These are phyloP conservation scores for Colletotrichum truncatum DNA, from an alignment of 2,329 filamentous ascomycete genomes.

Conservation along the genomic window DNA sequence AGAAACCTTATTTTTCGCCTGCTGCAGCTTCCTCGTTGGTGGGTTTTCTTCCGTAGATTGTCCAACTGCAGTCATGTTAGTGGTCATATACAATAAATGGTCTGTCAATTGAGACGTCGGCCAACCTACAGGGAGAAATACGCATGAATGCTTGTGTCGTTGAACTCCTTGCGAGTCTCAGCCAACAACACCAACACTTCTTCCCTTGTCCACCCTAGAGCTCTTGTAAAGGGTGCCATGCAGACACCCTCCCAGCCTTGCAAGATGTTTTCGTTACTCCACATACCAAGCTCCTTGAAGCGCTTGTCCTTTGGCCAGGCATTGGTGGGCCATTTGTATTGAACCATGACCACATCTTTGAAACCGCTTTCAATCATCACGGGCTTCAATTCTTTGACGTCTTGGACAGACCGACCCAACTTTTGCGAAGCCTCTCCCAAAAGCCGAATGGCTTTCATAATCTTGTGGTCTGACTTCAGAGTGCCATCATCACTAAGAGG, in stretches of 20 bases:
- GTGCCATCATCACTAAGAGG: conserved; percentile 31
- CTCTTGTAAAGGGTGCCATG: background rate
- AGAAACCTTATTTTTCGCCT: background rate
- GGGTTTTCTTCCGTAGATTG: background rate
- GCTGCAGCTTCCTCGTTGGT: no score
- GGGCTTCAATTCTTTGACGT: background rate
- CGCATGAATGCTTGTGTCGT: background rate
- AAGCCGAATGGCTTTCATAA: conserved; percentile 36
- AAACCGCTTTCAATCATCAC: background rate
- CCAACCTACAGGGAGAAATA: background rate
- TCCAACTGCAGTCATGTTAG: background rate
- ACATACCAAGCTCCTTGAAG: background rate
- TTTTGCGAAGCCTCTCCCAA: conserved; percentile 25
- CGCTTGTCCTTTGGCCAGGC: background rate
- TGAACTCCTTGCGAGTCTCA: background rate
- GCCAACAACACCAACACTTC: background rate
- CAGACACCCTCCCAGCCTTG: background rate
- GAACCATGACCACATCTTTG: background rate
- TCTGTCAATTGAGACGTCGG: no score
- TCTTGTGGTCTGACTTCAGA: conserved; percentile 35
- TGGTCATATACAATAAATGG: no score
- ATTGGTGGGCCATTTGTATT: conserved; percentile 5
- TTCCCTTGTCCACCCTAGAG: background rate
- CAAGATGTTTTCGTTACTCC: background rate
- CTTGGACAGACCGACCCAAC: background rate